These are phyloP conservation scores for Moesziomyces globuligerus DNA, from an alignment of 1,284 basidiomycete species.

Conservation along the genomic window DNA sequence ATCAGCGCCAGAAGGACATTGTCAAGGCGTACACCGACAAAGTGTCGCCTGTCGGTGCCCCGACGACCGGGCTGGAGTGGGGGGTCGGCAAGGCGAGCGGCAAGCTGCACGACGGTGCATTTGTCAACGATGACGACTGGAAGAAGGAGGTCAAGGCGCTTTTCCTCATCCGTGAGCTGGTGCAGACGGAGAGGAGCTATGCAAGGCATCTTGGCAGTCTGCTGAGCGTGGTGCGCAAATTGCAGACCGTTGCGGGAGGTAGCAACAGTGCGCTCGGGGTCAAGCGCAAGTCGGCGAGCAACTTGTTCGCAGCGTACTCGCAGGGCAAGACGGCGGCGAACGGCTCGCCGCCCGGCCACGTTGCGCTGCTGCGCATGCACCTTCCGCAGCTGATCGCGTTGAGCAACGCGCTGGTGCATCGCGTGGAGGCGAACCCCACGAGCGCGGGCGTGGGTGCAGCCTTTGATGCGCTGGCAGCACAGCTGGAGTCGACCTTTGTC, in stretches of 20 bases:
- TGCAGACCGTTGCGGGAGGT: slow-evolving; percentile 6
- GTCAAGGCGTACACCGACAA: slow-evolving; percentile 30
- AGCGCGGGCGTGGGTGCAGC: slow-evolving; percentile 61
- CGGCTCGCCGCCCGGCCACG: slow-evolving; percentile 35
- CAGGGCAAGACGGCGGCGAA: slow-evolving; percentile 12
- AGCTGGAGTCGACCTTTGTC: slow-evolving; percentile 62
- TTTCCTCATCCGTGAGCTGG: slow-evolving; percentile 64
- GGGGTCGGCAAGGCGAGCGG: slow-evolving; percentile 58
- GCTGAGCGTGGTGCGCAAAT: slow-evolving; percentile 50
- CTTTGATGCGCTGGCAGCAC: slow-evolving; percentile 47
- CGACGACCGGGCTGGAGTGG: slow-evolving; percentile 39
- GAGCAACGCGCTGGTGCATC: slow-evolving; percentile 58
- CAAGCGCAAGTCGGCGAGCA: slow-evolving; percentile 37
- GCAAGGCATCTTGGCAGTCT: slow-evolving; percentile 59
- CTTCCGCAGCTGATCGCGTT: slow-evolving; percentile 63
- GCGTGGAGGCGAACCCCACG: slow-evolving; percentile 62
- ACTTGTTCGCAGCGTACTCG: slow-evolving; percentile 33
- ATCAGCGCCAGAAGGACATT: slow-evolving; percentile 48
- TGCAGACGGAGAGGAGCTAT: slow-evolving; percentile 65
- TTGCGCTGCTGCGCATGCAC: slow-evolving; percentile 51
- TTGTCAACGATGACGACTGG: slow-evolving; percentile 64
- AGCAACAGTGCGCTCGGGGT: slow-evolving; percentile 13
- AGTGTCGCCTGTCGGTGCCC: slow-evolving; percentile 9
- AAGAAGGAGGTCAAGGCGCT: slow-evolving; percentile 64
- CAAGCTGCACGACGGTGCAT: slow-evolving; percentile 50